Conservation (phyloP, 2,329 filamentous ascomycete genomes). For the Verticillium isaacii region DNA sequence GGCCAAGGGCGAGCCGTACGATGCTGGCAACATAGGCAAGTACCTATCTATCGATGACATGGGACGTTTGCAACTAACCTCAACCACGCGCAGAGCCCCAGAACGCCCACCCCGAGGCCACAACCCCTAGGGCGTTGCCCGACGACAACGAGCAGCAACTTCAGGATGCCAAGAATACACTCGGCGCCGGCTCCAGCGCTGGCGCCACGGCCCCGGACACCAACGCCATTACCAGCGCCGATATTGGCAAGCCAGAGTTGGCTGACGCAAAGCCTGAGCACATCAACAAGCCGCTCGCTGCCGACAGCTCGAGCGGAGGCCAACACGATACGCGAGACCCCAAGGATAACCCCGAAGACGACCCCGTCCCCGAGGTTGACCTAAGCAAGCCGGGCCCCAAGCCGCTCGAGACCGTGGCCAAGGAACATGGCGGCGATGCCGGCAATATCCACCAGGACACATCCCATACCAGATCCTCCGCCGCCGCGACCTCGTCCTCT, state of each 20-base stretch:
- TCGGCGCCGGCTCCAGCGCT: neutral
- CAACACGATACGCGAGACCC: slow-evolving; percentile 38
- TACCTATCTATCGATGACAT: too few relatives aligned
- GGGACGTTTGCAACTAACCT: neutral
- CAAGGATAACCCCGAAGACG: slow-evolving; percentile 22
- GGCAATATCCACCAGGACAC: slow-evolving; percentile 14
- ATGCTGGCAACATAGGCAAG: slow-evolving; percentile 68
- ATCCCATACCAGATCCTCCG: slow-evolving; percentile 2
- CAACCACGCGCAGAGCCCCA: neutral
- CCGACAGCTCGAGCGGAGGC: slow-evolving; percentile 15
- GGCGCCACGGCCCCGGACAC: neutral
- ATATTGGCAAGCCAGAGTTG: slow-evolving; percentile 17
- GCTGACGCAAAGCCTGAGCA: slow-evolving; percentile 6
- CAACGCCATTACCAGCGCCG: neutral
- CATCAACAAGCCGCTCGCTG: slow-evolving; percentile 4
- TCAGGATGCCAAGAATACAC: neutral
- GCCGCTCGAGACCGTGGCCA: slow-evolving; percentile 32
- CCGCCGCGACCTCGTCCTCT: slow-evolving; percentile 2
- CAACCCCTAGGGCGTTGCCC: neutral
- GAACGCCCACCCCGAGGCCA: slow-evolving; percentile 4
- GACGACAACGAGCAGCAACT: neutral
- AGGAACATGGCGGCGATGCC: slow-evolving; percentile 26
- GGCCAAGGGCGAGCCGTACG: slow-evolving; percentile 66
- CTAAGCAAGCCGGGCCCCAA: slow-evolving; percentile 37
- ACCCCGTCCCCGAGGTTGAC: slow-evolving; percentile 17